phyloP scores from a whole-genome alignment of 2,329 filamentous ascomycete genomes.

The Huntiella bhutanensis region DNA sequence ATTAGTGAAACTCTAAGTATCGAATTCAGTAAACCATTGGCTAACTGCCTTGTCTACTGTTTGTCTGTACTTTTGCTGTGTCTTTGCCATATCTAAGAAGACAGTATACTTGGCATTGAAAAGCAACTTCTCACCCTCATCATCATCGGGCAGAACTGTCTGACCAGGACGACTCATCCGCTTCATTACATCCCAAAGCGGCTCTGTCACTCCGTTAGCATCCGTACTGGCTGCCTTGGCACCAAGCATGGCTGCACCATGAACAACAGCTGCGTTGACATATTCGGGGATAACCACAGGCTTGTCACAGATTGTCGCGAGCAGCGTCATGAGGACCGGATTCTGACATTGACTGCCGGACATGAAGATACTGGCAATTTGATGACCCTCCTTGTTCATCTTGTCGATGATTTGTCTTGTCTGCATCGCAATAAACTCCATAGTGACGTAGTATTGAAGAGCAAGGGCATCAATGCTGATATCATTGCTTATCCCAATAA shows the following conservation, averaged over 20 bases:
- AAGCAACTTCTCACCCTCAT: conserved; percentile 57
- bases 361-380: conserved; percentile 92
- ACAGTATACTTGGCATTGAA: conserved; percentile 81
- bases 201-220: conserved; percentile 50
- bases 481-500: conserved; percentile 75
- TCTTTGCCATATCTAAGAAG: conserved; percentile 81
- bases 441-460: conserved; percentile 81
- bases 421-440: conserved; percentile 97
- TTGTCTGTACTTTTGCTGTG: conserved; percentile 64
- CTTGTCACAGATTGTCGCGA: conserved; percentile 80
- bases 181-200: conserved; percentile 93
- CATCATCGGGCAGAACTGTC: conserved; percentile 54
- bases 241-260: conserved; percentile 95
- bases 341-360: conserved; percentile 96
- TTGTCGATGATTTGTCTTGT: conserved; percentile 86
- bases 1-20: conserved; percentile 2
- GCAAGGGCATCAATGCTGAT: conserved; percentile 75
- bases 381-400: conserved; percentile 82
- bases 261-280: conserved; percentile 85
- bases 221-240: conserved; percentile 83
- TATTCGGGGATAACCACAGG: conserved; percentile 87
- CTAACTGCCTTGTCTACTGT: conserved; percentile 49
- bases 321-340: conserved; percentile 71
- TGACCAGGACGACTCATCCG: conserved; percentile 88
- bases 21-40: conserved; percentile 9